Percentiles rank a stretch among this genome's conserved stretches.
phyloP scores from a whole-genome alignment of 2,329 filamentous ascomycete genomes.

The Curvularia sp. region DNA sequence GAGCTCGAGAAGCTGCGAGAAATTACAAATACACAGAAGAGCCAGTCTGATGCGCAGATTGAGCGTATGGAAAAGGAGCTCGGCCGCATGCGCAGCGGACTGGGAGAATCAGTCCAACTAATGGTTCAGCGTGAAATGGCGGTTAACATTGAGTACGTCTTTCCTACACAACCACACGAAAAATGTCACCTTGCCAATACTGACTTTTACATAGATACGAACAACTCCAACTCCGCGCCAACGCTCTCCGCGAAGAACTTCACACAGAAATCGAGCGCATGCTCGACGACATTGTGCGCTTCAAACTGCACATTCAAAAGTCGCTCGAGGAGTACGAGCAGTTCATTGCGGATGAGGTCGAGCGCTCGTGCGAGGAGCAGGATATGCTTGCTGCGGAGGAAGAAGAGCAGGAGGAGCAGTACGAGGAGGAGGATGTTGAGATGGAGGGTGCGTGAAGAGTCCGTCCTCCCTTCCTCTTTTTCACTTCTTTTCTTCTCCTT shows the following conservation, averaged over 20 bases:
- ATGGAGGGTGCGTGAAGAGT: slow-evolving; percentile 8
- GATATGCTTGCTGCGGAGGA: slow-evolving; percentile 45
- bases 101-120: slow-evolving; percentile 85
- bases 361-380: slow-evolving; percentile 64
- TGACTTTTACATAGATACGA: slow-evolving; percentile 72
- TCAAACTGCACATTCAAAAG: slow-evolving; percentile 97
- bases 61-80: slow-evolving; percentile 99
- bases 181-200: slow-evolving; percentile 5
- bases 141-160: slow-evolving; percentile 85
- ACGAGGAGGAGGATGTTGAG: neutral
- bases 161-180: neutral
- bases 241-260: slow-evolving; percentile 89
- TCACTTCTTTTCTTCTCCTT: neutral
- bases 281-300: slow-evolving; percentile 96
- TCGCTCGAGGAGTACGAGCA: slow-evolving; percentile 91
- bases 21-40: slow-evolving; percentile 82
- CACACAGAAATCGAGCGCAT: slow-evolving; percentile 96
- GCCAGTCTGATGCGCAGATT: slow-evolving; percentile 89
- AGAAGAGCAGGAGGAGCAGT: slow-evolving; percentile 40
- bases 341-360: slow-evolving; percentile 92
- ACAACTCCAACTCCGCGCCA: slow-evolving; percentile 83
- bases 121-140: slow-evolving; percentile 97
- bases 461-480: neutral
- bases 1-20: slow-evolving; percentile 95
- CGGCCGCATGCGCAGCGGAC: slow-evolving; percentile 84